These are phyloP conservation scores for Calvatia gigantea DNA, from an alignment of 768 basidiomycete species.

Conservation along the genomic window DNA sequence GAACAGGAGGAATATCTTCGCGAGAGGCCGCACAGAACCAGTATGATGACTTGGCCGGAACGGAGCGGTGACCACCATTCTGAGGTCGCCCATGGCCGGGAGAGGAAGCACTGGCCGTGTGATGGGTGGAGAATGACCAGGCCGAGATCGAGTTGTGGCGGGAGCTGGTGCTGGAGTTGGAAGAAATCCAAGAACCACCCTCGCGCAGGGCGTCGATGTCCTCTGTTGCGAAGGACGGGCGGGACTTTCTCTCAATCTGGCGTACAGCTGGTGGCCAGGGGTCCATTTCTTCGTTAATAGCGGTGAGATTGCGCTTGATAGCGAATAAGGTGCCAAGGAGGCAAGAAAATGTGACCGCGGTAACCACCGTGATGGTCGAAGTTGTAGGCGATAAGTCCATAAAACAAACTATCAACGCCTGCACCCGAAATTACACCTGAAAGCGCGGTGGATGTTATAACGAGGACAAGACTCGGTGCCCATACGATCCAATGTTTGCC, in stretches of 20 bases:
- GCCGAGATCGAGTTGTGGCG: constrained; percentile 57
- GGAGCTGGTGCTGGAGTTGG: constrained; percentile 51
- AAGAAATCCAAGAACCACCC: constrained; percentile 81
- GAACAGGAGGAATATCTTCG: constrained; percentile 59
- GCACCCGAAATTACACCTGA: constrained; percentile 56
- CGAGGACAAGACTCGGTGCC: constrained; percentile 57
- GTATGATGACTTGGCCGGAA: constrained; percentile 55
- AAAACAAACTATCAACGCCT: constrained; percentile 51
- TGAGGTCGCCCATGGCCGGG: constrained; percentile 33
- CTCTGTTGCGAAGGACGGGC: constrained; percentile 66
- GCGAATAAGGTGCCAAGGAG: constrained; percentile 59
- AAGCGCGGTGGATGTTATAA: constrained; percentile 52
- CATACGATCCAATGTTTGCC: constrained; percentile 71
- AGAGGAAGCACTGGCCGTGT: constrained; percentile 36
- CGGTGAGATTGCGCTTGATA: constrained; percentile 62
- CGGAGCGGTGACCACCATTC: constrained; percentile 35
- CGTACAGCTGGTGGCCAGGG: constrained; percentile 62
- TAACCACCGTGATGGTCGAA: constrained; percentile 47
- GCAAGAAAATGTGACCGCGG: constrained; percentile 51
- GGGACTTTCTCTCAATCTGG: constrained; percentile 47
- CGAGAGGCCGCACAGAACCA: constrained; percentile 54
- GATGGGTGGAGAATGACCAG: constrained; percentile 73
- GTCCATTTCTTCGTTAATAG: constrained; percentile 47
- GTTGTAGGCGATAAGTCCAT: constrained; percentile 59
- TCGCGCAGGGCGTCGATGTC: constrained; percentile 72